These are phyloP conservation scores for Saccharomycopsis phalli DNA, from an alignment of 1,139 yeast species.

Conservation along the genomic window DNA sequence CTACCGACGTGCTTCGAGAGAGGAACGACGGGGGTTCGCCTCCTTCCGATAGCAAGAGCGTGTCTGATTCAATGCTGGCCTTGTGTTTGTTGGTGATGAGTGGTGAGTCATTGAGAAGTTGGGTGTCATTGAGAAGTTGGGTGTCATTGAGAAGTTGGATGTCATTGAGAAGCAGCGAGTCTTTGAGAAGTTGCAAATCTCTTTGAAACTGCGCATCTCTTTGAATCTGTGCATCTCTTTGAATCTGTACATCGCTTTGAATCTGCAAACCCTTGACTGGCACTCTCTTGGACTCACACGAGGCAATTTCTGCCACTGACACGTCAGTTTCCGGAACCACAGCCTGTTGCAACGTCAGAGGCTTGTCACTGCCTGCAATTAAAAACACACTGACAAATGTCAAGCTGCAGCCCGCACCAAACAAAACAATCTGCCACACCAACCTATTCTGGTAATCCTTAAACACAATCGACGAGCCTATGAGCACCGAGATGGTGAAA, in stretches of 20 bases:
- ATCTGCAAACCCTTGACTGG: no score
- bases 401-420: conserved; percentile 23
- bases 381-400: conserved; percentile 26
- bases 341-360: not conserved
- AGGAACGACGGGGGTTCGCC: not conserved
- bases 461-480: conserved; percentile 25
- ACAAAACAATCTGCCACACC: conserved; percentile 18
- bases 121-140: not conserved
- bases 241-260: not conserved
- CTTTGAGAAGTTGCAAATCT: no score
- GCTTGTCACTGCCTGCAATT: conserved; percentile 20
- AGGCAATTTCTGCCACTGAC: not conserved
- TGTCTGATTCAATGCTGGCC: not conserved
- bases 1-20: not conserved
- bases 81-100: no score
- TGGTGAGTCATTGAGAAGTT: not conserved
- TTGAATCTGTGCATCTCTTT: not conserved
- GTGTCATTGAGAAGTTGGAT: no score
- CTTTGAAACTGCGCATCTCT: no score
- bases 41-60: no score
- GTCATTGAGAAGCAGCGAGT: no score
- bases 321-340: not conserved
- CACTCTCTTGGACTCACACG: not conserved
- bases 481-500: conserved; percentile 25
- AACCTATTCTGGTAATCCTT: conserved; percentile 24